phyloP scores from a whole-genome alignment of 371 early-diverging fungal species.

The Mucor circinelloides region DNA sequence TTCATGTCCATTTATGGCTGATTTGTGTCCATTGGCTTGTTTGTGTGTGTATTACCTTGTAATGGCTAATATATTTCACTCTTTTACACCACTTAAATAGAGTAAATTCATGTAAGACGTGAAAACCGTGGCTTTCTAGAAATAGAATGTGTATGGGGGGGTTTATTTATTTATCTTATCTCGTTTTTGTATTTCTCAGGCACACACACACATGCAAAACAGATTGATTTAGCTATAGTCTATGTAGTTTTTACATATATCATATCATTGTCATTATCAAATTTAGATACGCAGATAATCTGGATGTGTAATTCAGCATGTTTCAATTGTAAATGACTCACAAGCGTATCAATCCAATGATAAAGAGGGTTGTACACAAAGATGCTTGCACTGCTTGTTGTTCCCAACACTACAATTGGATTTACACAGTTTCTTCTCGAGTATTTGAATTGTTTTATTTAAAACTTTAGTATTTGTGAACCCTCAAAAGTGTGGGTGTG shows the following conservation, averaged over 20 bases:
- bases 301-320: background rate
- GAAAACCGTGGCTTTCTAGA: slow-evolving; percentile 2
- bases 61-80: background rate
- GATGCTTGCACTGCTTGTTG: background rate
- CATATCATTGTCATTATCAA: background rate
- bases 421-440: background rate
- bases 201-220: background rate
- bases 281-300: background rate
- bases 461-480: background rate
- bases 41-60: background rate
- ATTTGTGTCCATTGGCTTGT: background rate
- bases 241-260: background rate
- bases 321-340: background rate
- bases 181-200: background rate
- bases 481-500: background rate
- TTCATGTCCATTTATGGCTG: background rate
- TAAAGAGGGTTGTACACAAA: background rate
- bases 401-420: background rate
- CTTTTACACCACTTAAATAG: background rate
- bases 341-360: background rate
- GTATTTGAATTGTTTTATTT: background rate
- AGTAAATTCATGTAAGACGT: background rate
- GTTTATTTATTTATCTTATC: background rate
- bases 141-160: background rate
- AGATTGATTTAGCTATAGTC: background rate